Evolutionary conservation across 1,139 yeast species (phyloP).

Genomic region (Yamadazyma membranifaciens): DNA sequence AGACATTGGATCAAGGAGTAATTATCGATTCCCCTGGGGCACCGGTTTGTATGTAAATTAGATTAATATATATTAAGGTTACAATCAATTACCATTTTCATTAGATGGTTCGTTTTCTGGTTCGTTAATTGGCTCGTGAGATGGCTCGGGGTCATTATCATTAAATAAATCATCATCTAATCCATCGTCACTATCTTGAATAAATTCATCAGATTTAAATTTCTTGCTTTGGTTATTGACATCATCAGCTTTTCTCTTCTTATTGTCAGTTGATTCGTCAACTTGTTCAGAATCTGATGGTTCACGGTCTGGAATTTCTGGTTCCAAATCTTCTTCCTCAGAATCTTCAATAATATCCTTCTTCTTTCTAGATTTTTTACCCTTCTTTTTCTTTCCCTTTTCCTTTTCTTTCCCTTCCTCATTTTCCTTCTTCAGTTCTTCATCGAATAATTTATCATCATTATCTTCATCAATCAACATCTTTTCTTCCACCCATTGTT

Average conservation of each 20-base stretch:
- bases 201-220: constrained; percentile 43
- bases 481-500: constrained; percentile 70
- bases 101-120: constrained; percentile 21
- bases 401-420: constrained; percentile 17
- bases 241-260: constrained; percentile 3
- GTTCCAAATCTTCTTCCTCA: constrained; percentile 17
- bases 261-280: constrained; percentile 16
- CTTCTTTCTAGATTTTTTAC: constrained; percentile 16
- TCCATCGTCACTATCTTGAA: constrained; percentile 56
- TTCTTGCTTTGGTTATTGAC: constrained; percentile 24
- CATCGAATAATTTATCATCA: constrained; percentile 35
- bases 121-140: background rate
- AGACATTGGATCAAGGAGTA: constrained; percentile 53
- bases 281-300: constrained; percentile 6
- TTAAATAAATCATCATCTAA: constrained; percentile 23
- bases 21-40: too few relatives aligned
- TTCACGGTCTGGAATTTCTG: constrained; percentile 1
- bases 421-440: constrained; percentile 23
- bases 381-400: constrained; percentile 14
- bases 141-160: constrained; percentile 5
- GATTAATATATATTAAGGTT: constrained; percentile 13
- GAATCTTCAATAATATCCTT: constrained; percentile 32
- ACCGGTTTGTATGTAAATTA: constrained; percentile 3
- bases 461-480: constrained; percentile 35
- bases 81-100: constrained; percentile 19